These are phyloP conservation scores for Malassezia vespertilionis DNA, from an alignment of 1,284 basidiomycete genomes.

Conservation along the genomic window DNA sequence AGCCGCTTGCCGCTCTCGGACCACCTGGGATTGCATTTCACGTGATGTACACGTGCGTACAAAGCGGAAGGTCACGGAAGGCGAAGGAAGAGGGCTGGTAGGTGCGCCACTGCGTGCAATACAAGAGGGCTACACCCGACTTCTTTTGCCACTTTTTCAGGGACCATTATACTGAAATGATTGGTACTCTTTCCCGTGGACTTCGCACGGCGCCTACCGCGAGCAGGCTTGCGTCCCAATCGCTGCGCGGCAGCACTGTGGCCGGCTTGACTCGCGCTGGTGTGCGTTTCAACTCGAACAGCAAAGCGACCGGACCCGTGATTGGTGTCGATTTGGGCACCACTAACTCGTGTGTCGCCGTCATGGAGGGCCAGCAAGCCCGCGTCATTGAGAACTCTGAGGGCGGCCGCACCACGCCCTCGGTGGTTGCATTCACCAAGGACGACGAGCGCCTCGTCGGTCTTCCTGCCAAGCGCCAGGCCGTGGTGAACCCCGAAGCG, in stretches of 20 bases:
- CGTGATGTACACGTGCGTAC: conserved; percentile 7
- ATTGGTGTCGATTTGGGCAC: conserved; percentile 46
- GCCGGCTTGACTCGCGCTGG: conserved; percentile 15
- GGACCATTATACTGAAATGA: conserved; percentile 1
- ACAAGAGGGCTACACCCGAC: conserved; percentile 1
- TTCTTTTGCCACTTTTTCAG: conserved; percentile 10
- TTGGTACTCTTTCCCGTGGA: conserved; percentile 25
- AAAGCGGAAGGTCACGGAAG: conserved; percentile 15
- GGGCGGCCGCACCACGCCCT: conserved; percentile 93
- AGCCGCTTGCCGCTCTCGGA: too few relatives aligned
- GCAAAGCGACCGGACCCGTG: conserved; percentile 41
- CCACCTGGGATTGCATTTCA: too few relatives aligned
- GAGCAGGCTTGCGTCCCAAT: conserved; percentile 32
- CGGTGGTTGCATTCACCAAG: conserved; percentile 96
- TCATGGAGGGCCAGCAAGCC: conserved; percentile 76
- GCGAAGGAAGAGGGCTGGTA: conserved; percentile 10
- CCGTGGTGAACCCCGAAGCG: conserved; percentile 74
- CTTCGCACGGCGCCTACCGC: conserved; percentile 31
- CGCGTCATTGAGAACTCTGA: conserved; percentile 96
- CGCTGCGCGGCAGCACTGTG: conserved; percentile 28
- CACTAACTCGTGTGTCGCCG: conserved; percentile 47
- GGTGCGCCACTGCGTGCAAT: not conserved
- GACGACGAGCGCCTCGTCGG: conserved; percentile 63
- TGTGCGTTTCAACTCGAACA: conserved; percentile 25
- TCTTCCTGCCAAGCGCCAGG: conserved; percentile 91